Base-by-base conservation (phyloP, 805 yeast species). In the Candida chilensis region DNA sequence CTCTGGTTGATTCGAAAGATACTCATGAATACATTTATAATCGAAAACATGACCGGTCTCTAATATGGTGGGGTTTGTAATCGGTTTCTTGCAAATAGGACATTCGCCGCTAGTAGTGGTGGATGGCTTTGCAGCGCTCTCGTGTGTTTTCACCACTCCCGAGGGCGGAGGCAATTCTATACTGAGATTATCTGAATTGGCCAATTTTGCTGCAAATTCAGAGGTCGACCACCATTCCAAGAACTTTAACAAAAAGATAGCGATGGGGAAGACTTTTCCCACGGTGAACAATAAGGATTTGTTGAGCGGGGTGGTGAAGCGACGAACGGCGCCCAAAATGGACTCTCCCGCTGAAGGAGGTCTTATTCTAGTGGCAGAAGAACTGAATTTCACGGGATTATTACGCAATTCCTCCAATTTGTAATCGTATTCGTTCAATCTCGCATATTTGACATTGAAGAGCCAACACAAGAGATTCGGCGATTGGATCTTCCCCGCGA, bases 41-140 rank as follows among this genome's bases (percentile, higher is more conserved):
- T 96, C 87, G 41, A 80, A 83, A 0, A 86, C 94, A 38, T 75
- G 78, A 0, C 98, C 98, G 0, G 97, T 86, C 48, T 88, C 97
- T 20, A 90, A 74, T 9, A 81, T 72, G 0, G 95, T 85, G 3
- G 95, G 95, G 42, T 84, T 86, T 19, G 69, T 70, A 10, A 87
- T 71, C 12, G 50, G 59, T 8, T 72, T 53, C 17, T 67, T 54
- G 47, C 97, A 90, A 10, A 90, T 47, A 1, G 88, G 84, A 53
- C 96, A 90, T 2, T 38, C 27, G 8, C 47, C 45, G 1, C 55
- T 54, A 2, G 54, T 48, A 10, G 53, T 55, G 36, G 50, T 62
- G 4, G 33, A 34, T 27, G 37, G 39, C 27, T 34, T 40, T 17
- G 44, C 22, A 20, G 16, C 15, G 19, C 27, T 13, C 7, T 30